Percentiles rank a stretch among this genome's conserved stretches.
These are phyloP conservation scores for Ceratocystis ficicola DNA, from an alignment of 2,329 filamentous ascomycete genomes.

Conservation along the genomic window DNA sequence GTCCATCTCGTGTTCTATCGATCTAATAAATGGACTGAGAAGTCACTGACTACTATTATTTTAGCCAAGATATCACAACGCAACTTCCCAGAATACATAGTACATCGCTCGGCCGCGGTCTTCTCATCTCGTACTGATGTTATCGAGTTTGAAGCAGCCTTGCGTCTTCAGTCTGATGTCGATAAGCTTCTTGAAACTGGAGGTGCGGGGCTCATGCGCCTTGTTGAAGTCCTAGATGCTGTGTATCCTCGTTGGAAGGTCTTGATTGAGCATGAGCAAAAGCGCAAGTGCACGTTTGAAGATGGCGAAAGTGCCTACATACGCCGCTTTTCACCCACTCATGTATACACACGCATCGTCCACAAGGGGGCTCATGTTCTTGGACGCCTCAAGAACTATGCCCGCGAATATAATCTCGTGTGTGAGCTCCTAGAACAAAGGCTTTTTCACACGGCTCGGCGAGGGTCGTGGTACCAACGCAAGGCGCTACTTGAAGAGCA, in stretches of 20 bases:
- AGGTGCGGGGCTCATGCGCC: constrained; percentile 53
- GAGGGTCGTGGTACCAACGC: constrained; percentile 90
- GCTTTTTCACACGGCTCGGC: constrained; percentile 71
- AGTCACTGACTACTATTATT: constrained; percentile 88
- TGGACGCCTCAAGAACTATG: constrained; percentile 69
- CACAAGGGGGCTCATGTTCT: constrained; percentile 75
- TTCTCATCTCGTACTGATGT: constrained; percentile 65
- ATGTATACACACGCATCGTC: constrained; percentile 85
- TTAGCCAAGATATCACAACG: constrained; percentile 76
- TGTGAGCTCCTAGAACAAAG: constrained; percentile 64
- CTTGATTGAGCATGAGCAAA: constrained; percentile 64
- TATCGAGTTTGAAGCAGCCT: constrained; percentile 78
- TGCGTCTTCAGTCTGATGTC: constrained; percentile 68
- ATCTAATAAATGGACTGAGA: constrained; percentile 94
- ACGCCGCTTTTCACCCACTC: constrained; percentile 76
- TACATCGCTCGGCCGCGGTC: constrained; percentile 79
- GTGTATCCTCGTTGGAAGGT: constrained; percentile 71
- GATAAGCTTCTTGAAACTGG: constrained; percentile 74
- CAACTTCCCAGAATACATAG: constrained; percentile 82
- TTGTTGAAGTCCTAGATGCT: constrained; percentile 59
- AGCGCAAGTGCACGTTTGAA: constrained; percentile 65
- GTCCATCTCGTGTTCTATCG: constrained; percentile 94
- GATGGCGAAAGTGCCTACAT: constrained; percentile 80
- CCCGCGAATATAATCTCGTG: constrained; percentile 61
- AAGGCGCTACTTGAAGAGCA: constrained; percentile 91